A percentile compares a stretch with the other conserved stretches of the same genome.
Conservation (phyloP, 2,329 filamentous ascomycete genomes). For the Fusarium odoratissimum region DNA sequence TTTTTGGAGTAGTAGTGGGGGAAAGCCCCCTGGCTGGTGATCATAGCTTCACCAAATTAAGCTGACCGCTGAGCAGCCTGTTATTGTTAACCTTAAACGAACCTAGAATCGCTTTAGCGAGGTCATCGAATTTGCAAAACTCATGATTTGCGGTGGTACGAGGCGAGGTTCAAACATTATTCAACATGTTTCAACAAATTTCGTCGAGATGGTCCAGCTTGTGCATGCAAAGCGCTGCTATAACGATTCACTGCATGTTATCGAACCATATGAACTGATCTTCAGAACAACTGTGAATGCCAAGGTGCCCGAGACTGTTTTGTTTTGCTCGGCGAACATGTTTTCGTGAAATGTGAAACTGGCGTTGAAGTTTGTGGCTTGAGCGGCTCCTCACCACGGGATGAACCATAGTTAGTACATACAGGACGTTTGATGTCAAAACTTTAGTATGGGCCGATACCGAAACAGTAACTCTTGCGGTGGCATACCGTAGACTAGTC, state of each 20-base stretch:
- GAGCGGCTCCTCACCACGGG: neutral
- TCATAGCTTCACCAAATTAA: slow-evolving; percentile 11
- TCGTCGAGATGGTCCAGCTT: neutral
- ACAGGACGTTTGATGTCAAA: neutral
- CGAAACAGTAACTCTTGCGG: slow-evolving; percentile 4
- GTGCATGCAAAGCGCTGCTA: neutral
- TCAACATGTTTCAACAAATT: neutral
- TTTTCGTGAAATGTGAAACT: slow-evolving; percentile 5
- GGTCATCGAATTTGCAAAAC: neutral
- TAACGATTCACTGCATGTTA: neutral
- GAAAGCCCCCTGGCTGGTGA: slow-evolving; percentile 11
- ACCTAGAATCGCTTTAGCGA: neutral
- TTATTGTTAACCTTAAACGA: slow-evolving; percentile 5
- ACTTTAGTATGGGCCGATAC: neutral
- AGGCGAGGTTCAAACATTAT: neutral
- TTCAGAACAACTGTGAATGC: neutral
- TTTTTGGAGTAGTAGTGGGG: neutral
- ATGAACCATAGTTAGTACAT: neutral
- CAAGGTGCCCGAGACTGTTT: neutral
- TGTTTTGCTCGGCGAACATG: neutral
- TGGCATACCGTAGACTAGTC: neutral
- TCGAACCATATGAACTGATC: neutral
- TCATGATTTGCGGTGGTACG: neutral
- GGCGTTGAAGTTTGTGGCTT: neutral
- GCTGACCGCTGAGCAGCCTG: neutral